Conservation (phyloP, 495 filamentous ascomycete genomes). For the Lasiosphaeriaceae sp. region DNA sequence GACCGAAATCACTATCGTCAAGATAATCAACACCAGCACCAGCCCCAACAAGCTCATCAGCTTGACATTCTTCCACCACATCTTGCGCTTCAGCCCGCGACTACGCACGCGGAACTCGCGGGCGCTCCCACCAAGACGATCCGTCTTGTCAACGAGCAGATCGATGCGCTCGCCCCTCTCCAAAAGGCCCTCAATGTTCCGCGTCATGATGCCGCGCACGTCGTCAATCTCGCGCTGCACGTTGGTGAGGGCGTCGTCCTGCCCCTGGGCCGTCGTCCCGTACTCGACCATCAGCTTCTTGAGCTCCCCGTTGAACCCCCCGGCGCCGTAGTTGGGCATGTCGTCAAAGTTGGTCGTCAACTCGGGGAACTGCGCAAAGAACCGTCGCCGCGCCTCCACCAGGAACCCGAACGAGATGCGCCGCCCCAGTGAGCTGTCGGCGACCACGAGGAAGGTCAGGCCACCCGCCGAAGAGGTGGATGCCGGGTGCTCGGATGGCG, state of each 20-base stretch:
- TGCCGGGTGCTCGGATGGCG: constrained; percentile 56
- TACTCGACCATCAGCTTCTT: constrained; percentile 77
- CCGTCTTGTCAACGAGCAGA: constrained; percentile 95
- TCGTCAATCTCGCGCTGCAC: constrained; percentile 88
- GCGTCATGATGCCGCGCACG: constrained; percentile 93
- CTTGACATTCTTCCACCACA: constrained; percentile 99
- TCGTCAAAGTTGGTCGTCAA: constrained; percentile 63
- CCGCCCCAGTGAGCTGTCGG: constrained; percentile 69
- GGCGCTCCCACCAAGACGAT: constrained; percentile 78
- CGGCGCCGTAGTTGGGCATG: constrained; percentile 86
- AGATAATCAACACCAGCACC: constrained; percentile 77
- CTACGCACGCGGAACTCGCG: constrained; percentile 86
- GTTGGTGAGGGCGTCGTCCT: constrained; percentile 79
- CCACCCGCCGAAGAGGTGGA: constrained; percentile 60
- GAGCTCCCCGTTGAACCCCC: constrained; percentile 75
- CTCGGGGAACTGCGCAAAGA: constrained; percentile 71
- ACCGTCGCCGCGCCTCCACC: constrained; percentile 84
- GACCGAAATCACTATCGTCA: constrained; percentile 37
- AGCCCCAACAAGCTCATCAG: constrained; percentile 80
- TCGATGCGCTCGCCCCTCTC: constrained; percentile 95
- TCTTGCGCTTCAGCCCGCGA: constrained; percentile 76
- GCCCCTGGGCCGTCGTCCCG: constrained; percentile 67
- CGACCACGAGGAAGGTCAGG: constrained; percentile 82
- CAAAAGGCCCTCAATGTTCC: constrained; percentile 94
- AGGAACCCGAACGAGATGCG: constrained; percentile 92